Base-by-base conservation (phyloP, 2,329 filamentous ascomycete genomes). In the Xylaria sp. region DNA sequence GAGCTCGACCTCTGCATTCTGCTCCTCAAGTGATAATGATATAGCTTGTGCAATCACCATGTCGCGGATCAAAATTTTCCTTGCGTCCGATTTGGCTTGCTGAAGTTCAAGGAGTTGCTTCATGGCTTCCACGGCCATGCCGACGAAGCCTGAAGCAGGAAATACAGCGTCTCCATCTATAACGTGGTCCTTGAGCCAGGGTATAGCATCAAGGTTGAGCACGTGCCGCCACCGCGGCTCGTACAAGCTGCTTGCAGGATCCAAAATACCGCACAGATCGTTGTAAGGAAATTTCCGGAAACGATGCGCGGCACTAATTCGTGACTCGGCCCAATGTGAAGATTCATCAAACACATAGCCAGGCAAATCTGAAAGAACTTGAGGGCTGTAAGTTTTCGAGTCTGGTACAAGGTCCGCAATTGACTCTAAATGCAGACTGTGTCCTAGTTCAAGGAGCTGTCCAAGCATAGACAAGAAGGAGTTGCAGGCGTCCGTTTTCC, bases 251-350 rank as follows among this genome's bases (percentile, higher is more conserved):
- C 63, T 59, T 20, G 56, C 63, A 53, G 63, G 63, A 31, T 65
- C 63, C 20, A 65, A 49, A 53, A 65, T 40, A 36, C 63, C 63
- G 42, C 63, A 65, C 44, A 65, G 23, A 20, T 65, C 63, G 31
- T 65, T 59, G 17, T 65, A 65, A 53, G 63, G 63, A 23, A 65
- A 65, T 49, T 65, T 65, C 23, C 63, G 42, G 54, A 65, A 65
- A 48, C 63, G 63, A 40, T 65, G 63, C 44, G 63, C 63, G 3
- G 63, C 54, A 40, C 63, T 65, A 2, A 65, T 20, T 17, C 63
- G 63, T 15, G 54, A 53, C 36, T 65, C 63, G 6, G 46, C 42
- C 63, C 63, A 65, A 36, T 65, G 54, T 51, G 63, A 65, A n/a
- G 63, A 65, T 51, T 65, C 56, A 33, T 65, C 63, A 26, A 65